A percentile compares a stretch with the other conserved stretches of the same genome.
Evolutionary conservation across 345 rosid genomes (phyloP).

Genomic region (Adansonia digitata): DNA sequence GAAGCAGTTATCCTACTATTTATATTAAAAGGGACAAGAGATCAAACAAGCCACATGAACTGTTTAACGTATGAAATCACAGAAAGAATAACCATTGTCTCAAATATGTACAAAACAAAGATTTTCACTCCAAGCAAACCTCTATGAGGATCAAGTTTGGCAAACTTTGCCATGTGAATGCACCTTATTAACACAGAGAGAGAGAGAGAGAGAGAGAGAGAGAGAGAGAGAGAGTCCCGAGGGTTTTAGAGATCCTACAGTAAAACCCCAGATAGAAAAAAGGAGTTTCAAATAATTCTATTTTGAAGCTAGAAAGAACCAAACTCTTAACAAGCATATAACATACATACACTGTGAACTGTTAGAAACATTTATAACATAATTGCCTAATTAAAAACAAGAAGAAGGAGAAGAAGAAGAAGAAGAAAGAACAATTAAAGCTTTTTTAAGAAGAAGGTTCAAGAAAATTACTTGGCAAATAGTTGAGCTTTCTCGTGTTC

Average conservation of each 20-base stretch:
- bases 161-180: neutral
- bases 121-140: neutral
- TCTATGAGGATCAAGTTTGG: neutral
- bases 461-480: conserved; percentile 18
- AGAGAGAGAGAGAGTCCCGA: neutral
- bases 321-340: neutral
- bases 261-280: neutral
- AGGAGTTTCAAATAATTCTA: neutral
- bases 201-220: neutral
- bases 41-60: neutral
- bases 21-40: neutral
- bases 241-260: conserved; percentile 9
- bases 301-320: neutral
- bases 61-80: neutral
- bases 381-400: neutral
- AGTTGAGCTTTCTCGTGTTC: neutral
- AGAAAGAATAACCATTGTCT: neutral
- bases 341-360: neutral
- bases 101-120: neutral
- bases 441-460: neutral
- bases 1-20: neutral
- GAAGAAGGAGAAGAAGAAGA: no score
- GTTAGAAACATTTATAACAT: no score
- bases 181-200: neutral
- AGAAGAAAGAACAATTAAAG: neutral